Evolutionary conservation across 306 rosid species (phyloP).

Genomic region (Aeschynomene evenia): DNA sequence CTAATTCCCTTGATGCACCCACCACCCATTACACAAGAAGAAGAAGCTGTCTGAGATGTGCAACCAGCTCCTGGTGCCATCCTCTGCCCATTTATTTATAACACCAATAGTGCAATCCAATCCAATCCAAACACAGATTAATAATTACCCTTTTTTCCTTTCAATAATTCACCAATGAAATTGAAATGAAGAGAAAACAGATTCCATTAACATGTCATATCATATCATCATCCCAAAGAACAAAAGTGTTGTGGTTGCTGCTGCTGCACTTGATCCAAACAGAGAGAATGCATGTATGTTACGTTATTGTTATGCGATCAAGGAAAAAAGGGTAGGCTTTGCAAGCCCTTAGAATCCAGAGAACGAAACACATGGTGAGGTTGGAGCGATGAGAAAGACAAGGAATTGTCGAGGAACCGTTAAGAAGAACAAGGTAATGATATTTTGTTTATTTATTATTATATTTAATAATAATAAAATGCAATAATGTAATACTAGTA

Average conservation of each 20-base stretch:
- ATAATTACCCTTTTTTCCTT: not conserved
- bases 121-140: constrained; percentile 21
- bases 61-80: constrained; percentile 45
- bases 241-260: too few relatives aligned
- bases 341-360: not conserved
- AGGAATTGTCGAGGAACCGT: constrained; percentile 39
- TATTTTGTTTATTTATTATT: too few relatives aligned
- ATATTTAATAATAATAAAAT: too few relatives aligned
- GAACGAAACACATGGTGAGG: constrained; percentile 29
- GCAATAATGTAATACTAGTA: too few relatives aligned
- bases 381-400: constrained; percentile 1
- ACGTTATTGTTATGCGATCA: not conserved
- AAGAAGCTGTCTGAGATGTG: constrained; percentile 21
- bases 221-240: too few relatives aligned
- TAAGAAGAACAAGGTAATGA: too few relatives aligned
- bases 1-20: constrained; percentile 27
- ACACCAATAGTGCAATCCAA: constrained; percentile 23
- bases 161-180: too few relatives aligned
- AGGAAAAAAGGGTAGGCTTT: constrained; percentile 20
- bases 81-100: constrained; percentile 39
- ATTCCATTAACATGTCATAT: too few relatives aligned
- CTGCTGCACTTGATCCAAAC: constrained; percentile 40
- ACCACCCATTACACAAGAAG: constrained; percentile 22
- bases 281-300: too few relatives aligned
- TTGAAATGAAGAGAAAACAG: too few relatives aligned